Base-by-base conservation (phyloP, 164 flowering plant genomes). In the Dillenia suffruticosa region DNA sequence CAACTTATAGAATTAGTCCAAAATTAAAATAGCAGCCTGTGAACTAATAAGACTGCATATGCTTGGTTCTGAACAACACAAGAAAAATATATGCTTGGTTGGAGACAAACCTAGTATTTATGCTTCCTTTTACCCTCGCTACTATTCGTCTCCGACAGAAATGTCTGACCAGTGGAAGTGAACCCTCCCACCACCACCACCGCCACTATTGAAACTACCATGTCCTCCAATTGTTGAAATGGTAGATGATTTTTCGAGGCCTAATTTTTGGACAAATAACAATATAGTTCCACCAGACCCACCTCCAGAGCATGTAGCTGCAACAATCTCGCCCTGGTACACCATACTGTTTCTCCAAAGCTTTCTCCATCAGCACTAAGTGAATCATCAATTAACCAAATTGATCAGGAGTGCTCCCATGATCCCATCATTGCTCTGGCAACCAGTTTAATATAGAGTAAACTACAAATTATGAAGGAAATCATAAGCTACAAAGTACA, bases 271-370 rank as follows among this genome's bases (percentile, higher is more conserved):
- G 70, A 90, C 65, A 80, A 94, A 94, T 63, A 94, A 65, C 68
- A 94, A 89, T 71, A 94, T 79, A 17, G 91, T 86, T 74, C 98
- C 98, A 68, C 98, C 98, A 63, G 98, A 86, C 63, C 96, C 98
- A 73, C 98, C 98, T 8, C 98, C 98, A 14, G 88, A 77, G 22
- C 88, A 88, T 44, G 69, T 73, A 52, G 62, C 69, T 59, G 74
- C 40, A 10, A 32, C 15, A 17, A 54, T 53, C 24, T 62, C 58
- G 64, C 65, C 61, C 53, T 64, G 72, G 45, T 61, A 63, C 55
- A 59, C 65, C 49, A 46, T 50, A 17, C 62, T 56, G 59, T 54
- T 58, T 80, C 79, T 59, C 76, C 79, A 69, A 66, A 79, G 72
- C 86, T 90, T 79, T 78, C 86, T 54, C 98, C 98, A 76, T 93